Percentiles rank a stretch among this genome's conserved stretches.
These are phyloP conservation scores for Phytophthora capsici DNA, from an alignment of 352 stramenopile genomes.

Conservation along the genomic window DNA sequence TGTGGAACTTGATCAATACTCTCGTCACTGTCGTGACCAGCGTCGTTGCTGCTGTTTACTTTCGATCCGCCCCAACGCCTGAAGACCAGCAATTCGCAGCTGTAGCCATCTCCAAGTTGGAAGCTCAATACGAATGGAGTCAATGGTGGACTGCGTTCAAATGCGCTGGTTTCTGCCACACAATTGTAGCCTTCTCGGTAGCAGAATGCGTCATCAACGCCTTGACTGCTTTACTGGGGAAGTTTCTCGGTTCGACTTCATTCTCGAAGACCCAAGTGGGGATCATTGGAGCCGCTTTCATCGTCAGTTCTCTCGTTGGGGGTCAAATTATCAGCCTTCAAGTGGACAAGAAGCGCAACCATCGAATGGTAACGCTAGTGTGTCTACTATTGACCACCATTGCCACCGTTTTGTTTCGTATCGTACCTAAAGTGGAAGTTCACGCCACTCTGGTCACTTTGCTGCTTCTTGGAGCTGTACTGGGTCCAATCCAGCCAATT, in stretches of 20 bases:
- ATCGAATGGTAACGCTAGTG: conserved; percentile 54
- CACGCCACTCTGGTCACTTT: conserved; percentile 45
- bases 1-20: conserved; percentile 55
- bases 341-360: conserved; percentile 58
- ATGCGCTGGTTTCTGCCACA: conserved; percentile 65
- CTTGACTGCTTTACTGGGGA: conserved; percentile 65
- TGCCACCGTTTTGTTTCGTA: conserved; percentile 46
- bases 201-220: conserved; percentile 77
- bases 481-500: conserved; percentile 69
- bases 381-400: conserved; percentile 53
- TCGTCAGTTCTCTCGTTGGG: conserved; percentile 68
- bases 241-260: conserved; percentile 55
- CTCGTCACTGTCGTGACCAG: conserved; percentile 27
- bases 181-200: conserved; percentile 60
- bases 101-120: background rate
- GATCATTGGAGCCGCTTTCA: conserved; percentile 68
- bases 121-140: conserved; percentile 20
- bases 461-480: conserved; percentile 52
- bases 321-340: conserved; percentile 65
- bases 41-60: conserved; percentile 29
- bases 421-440: conserved; percentile 35
- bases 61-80: conserved; percentile 50
- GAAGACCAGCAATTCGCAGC: background rate
- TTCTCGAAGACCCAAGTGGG: conserved; percentile 66
- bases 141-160: conserved; percentile 55